Percentiles rank a stretch among this genome's conserved stretches.
Evolutionary conservation across 345 rosid genomes (phyloP).

Genomic region (Euphorbia lathyris): DNA sequence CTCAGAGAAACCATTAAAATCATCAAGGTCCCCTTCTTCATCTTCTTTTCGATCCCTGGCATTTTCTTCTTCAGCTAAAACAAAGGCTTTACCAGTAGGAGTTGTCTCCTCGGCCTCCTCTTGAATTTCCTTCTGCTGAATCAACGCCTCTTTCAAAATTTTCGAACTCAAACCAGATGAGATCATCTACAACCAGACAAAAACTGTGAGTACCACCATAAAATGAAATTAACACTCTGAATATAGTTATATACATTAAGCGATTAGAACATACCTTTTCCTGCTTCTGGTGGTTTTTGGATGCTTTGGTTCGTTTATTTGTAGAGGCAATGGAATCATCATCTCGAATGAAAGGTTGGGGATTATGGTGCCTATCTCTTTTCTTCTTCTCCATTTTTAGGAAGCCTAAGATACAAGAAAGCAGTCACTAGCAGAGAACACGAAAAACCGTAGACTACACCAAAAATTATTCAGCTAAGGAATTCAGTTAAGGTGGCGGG

Average conservation of each 20-base stretch:
- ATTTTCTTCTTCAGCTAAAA: constrained; percentile 37
- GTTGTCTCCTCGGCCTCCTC: constrained; percentile 47
- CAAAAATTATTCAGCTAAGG: neutral
- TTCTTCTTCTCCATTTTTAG: constrained; percentile 37
- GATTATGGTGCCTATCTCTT: constrained; percentile 60
- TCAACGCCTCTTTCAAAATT: constrained; percentile 77
- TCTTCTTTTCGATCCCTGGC: constrained; percentile 16
- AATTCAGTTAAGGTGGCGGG: too few relatives aligned
- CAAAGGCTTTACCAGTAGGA: constrained; percentile 28
- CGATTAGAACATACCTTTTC: constrained; percentile 32
- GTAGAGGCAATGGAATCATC: constrained; percentile 45
- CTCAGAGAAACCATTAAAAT: constrained; percentile 59
- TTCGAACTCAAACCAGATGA: constrained; percentile 69
- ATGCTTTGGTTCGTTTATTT: constrained; percentile 59
- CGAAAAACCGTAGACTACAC: neutral
- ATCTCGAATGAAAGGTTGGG: constrained; percentile 51
- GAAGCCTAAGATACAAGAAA: neutral
- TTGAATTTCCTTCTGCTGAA: constrained; percentile 76
- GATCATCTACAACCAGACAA: constrained; percentile 39
- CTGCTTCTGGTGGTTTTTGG: constrained; percentile 59
- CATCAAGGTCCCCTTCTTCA: constrained; percentile 59
- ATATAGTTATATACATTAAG: neutral
- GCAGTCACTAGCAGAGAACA: neutral
- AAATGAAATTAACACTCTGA: neutral
- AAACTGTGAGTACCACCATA: neutral